These are phyloP conservation scores for Malbranchea zuffiana DNA, from an alignment of 2,329 filamentous ascomycete genomes.

Conservation along the genomic window DNA sequence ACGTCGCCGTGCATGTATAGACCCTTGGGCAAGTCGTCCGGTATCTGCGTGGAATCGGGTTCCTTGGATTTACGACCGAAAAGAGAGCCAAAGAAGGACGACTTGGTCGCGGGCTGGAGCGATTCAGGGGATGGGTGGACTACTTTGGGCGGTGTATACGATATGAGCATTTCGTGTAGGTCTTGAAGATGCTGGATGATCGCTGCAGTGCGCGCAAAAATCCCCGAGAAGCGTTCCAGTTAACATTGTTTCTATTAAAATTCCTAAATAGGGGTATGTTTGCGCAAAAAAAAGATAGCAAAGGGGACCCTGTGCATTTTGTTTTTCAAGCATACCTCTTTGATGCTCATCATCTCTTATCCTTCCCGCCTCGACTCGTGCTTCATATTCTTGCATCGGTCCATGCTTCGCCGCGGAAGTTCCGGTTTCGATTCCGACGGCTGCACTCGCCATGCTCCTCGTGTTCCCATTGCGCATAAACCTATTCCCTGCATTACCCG, in stretches of 20 bases:
- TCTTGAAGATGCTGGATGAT: slow-evolving; percentile 85
- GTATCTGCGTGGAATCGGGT: slow-evolving; percentile 41
- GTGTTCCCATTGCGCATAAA: not conserved
- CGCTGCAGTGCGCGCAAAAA: slow-evolving; percentile 43
- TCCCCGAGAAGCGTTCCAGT: too few species aligned
- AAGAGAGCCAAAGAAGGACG: slow-evolving; percentile 41
- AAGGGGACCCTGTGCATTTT: too few species aligned
- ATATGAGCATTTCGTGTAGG: slow-evolving; percentile 68
- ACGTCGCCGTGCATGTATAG: slow-evolving; percentile 95
- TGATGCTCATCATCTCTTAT: slow-evolving; percentile 86
- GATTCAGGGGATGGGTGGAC: slow-evolving; percentile 67
- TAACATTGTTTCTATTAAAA: too few species aligned
- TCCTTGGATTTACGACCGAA: slow-evolving; percentile 30
- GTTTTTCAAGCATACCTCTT: slow-evolving; percentile 51
- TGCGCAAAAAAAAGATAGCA: too few species aligned
- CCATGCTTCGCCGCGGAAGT: slow-evolving; percentile 35
- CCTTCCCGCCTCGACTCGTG: slow-evolving; percentile 60
- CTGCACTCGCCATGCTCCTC: slow-evolving; percentile 6
- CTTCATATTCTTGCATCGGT: slow-evolving; percentile 80
- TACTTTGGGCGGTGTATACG: slow-evolving; percentile 64
- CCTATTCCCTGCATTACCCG: not conserved
- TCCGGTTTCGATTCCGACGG: slow-evolving; percentile 1
- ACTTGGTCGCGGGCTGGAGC: slow-evolving; percentile 34
- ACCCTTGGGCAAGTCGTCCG: slow-evolving; percentile 68
- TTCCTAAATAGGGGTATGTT: too few species aligned